Conservation (phyloP, 148 eudicot species). For the Rhododendron kiyosumense region DNA sequence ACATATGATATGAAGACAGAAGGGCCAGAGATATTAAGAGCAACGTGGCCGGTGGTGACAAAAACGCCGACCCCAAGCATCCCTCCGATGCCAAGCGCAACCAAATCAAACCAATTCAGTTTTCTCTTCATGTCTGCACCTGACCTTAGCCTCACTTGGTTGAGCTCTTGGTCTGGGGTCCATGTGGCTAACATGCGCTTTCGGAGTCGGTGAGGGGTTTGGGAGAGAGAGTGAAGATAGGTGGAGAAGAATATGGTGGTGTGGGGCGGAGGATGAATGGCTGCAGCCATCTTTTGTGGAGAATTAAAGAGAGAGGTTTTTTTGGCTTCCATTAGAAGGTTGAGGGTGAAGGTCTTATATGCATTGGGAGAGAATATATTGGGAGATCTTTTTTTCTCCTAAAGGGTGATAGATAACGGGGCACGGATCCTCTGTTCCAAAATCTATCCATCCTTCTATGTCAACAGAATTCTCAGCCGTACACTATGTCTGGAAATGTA, state of each 20-base stretch:
- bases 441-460: too few relatives aligned
- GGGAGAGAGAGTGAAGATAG: conserved; percentile 47
- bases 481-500: too few relatives aligned
- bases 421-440: too few relatives aligned
- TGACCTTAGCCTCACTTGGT: conserved; percentile 70
- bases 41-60: conserved; percentile 69
- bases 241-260: conserved; percentile 20
- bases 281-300: conserved; percentile 18
- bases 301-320: not conserved
- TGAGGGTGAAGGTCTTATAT: conserved; percentile 18
- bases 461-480: not conserved
- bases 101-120: conserved; percentile 60
- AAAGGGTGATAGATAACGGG: too few relatives aligned
- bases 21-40: conserved; percentile 51
- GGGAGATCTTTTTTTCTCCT: too few relatives aligned
- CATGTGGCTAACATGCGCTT: conserved; percentile 62
- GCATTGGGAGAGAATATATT: conserved; percentile 18
- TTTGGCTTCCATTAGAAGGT: conserved; percentile 11
- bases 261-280: conserved; percentile 6
- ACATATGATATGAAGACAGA: conserved; percentile 61
- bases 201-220: conserved; percentile 57
- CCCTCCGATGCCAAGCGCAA: conserved; percentile 74
- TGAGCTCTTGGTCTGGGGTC: conserved; percentile 73
- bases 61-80: conserved; percentile 90
- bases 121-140: conserved; percentile 83